Evolutionary conservation across 257 asterid species (phyloP).

Genomic region (Solanum habrochaites): DNA sequence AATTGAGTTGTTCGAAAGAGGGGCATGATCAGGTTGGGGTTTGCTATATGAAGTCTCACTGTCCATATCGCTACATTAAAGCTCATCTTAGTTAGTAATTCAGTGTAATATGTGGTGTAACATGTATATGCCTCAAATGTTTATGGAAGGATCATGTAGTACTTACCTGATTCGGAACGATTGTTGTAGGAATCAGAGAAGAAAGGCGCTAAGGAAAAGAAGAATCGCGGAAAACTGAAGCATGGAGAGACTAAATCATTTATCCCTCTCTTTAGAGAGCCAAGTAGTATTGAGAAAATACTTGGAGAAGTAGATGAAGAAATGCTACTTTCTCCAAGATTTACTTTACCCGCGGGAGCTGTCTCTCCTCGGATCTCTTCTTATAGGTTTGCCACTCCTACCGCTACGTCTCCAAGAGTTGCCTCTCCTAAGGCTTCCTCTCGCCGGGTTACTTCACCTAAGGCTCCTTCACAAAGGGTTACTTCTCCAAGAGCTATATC

Average conservation of each 20-base stretch:
- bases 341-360: conserved; percentile 32
- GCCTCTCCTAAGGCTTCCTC: conserved; percentile 16
- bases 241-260: conserved; percentile 64
- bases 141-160: neutral
- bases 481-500: conserved; percentile 12
- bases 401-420: conserved; percentile 12
- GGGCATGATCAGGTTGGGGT: neutral
- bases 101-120: neutral
- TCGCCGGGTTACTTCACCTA: conserved; percentile 21
- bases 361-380: conserved; percentile 35
- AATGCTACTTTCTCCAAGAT: conserved; percentile 30
- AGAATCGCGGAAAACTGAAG: conserved; percentile 49
- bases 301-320: conserved; percentile 80
- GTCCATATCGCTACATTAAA: neutral
- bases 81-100: neutral
- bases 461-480: conserved; percentile 9
- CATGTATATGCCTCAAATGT: neutral
- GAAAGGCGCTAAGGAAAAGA: conserved; percentile 61
- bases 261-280: conserved; percentile 73
- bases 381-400: conserved; percentile 20
- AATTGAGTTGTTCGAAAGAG: neutral
- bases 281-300: conserved; percentile 94
- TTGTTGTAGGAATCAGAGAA: conserved; percentile 52
- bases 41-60: neutral
- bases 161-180: neutral